Evolutionary conservation across 345 rosid genomes (phyloP).

Genomic region (Triadica sebifera): DNA sequence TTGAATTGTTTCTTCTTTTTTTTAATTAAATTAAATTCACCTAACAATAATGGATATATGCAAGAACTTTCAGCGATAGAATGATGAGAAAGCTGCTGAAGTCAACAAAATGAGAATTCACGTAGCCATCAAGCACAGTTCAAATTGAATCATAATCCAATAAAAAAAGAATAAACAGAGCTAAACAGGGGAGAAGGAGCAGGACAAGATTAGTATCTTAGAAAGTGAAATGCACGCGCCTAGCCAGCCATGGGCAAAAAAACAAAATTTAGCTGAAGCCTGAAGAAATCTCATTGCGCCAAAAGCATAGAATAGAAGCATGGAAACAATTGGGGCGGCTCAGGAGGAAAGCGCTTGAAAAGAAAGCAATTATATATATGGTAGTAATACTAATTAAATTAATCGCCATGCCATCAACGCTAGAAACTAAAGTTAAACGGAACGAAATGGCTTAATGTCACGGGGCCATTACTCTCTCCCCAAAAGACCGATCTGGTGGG

Average conservation of each 20-base stretch:
- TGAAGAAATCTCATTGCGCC: conserved; percentile 4
- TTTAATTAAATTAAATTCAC: too few relatives aligned
- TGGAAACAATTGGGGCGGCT: conserved; percentile 16
- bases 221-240: background rate
- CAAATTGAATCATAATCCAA: background rate
- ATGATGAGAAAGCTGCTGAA: background rate
- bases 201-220: background rate
- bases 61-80: too few relatives aligned
- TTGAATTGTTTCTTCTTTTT: too few relatives aligned
- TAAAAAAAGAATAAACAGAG: background rate
- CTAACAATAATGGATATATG: too few relatives aligned
- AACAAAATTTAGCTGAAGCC: background rate
- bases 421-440: background rate
- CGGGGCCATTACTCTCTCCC: too few relatives aligned
- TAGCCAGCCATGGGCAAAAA: background rate
- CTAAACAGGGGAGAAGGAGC: background rate
- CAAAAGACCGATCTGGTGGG: too few relatives aligned
- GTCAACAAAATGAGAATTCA: background rate
- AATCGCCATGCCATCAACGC: too few relatives aligned
- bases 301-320: background rate
- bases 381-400: too few relatives aligned
- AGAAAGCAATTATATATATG: conserved; percentile 7
- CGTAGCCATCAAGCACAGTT: background rate
- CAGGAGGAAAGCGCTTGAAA: conserved; percentile 19
- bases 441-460: background rate